Evolutionary conservation across 2,329 filamentous ascomycete species (phyloP).

Genomic region (Exophiala alcalophila): DNA sequence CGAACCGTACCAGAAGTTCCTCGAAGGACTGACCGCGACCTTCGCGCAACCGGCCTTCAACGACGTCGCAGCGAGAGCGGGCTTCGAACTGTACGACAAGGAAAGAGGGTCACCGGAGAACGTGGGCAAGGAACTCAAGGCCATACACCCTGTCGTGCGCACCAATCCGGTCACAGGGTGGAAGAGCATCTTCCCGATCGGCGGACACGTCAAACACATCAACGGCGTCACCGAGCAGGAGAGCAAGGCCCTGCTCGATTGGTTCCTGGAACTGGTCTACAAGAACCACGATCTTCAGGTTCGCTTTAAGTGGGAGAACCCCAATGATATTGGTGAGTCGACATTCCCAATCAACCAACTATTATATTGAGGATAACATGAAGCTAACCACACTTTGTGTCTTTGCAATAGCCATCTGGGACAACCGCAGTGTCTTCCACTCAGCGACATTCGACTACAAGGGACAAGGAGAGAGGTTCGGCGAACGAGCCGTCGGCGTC

Average conservation of each 20-base stretch:
- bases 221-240: slow-evolving; percentile 47
- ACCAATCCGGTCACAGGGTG: slow-evolving; percentile 64
- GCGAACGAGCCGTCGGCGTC: slow-evolving; percentile 36
- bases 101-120: slow-evolving; percentile 55
- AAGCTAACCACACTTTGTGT: not conserved
- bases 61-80: slow-evolving; percentile 41
- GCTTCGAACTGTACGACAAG: slow-evolving; percentile 40
- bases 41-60: slow-evolving; percentile 52
- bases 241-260: slow-evolving; percentile 42
- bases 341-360: too few relatives aligned
- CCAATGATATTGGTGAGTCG: slow-evolving; percentile 46
- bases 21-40: slow-evolving; percentile 58
- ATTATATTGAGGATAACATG: too few relatives aligned
- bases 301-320: slow-evolving; percentile 49
- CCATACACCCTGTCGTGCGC: slow-evolving; percentile 56
- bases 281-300: slow-evolving; percentile 54
- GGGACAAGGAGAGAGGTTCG: slow-evolving; percentile 33
- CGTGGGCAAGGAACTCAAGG: slow-evolving; percentile 49
- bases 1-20: slow-evolving; percentile 53
- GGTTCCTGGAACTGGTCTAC: slow-evolving; percentile 43
- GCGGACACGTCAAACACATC: slow-evolving; percentile 41
- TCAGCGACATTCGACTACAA: slow-evolving; percentile 36
- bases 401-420: slow-evolving; percentile 35
- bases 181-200: slow-evolving; percentile 55
- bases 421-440: slow-evolving; percentile 37